These are phyloP conservation scores for Cryphonectria naterciae DNA, from an alignment of 2,329 filamentous ascomycete species.

Conservation along the genomic window DNA sequence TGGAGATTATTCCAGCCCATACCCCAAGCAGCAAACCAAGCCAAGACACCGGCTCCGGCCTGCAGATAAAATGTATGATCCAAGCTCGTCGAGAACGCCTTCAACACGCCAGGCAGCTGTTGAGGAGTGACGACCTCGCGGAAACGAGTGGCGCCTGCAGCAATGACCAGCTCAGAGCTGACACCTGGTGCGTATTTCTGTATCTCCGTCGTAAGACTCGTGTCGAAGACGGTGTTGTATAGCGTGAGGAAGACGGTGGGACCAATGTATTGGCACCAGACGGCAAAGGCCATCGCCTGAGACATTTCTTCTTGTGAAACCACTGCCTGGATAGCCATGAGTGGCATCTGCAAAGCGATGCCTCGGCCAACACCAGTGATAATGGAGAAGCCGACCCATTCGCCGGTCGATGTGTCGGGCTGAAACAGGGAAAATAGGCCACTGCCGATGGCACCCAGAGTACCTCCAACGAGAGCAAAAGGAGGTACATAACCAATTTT, in stretches of 20 bases:
- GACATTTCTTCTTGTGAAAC: conserved; percentile 21
- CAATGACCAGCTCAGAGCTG: conserved; percentile 40
- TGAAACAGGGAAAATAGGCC: conserved; percentile 31
- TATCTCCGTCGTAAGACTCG: conserved; percentile 15
- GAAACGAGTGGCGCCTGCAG: conserved; percentile 48
- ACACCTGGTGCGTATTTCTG: conserved; percentile 26
- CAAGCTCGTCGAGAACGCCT: conserved; percentile 46
- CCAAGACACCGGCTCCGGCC: conserved; percentile 3
- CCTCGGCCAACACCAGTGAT: conserved; percentile 35
- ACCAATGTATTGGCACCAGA: conserved; percentile 23
- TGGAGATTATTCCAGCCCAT: conserved; percentile 40
- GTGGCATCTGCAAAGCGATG: conserved; percentile 32
- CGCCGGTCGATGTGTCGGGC: conserved; percentile 24
- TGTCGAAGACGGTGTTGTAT: conserved; percentile 37
- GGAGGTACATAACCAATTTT: neutral
- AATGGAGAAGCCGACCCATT: conserved; percentile 35
- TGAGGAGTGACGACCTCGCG: conserved; percentile 37
- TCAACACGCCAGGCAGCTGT: conserved; percentile 42
- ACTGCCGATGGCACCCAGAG: neutral
- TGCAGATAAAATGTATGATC: conserved; percentile 36
- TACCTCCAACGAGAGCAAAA: neutral
- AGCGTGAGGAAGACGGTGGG: conserved; percentile 24
- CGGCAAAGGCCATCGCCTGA: conserved; percentile 19
- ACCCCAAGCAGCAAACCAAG: conserved; percentile 16
- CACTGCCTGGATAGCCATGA: conserved; percentile 23